Conservation (phyloP, 371 early-diverging fungal species). For the Syncephalastrum racemosum region DNA sequence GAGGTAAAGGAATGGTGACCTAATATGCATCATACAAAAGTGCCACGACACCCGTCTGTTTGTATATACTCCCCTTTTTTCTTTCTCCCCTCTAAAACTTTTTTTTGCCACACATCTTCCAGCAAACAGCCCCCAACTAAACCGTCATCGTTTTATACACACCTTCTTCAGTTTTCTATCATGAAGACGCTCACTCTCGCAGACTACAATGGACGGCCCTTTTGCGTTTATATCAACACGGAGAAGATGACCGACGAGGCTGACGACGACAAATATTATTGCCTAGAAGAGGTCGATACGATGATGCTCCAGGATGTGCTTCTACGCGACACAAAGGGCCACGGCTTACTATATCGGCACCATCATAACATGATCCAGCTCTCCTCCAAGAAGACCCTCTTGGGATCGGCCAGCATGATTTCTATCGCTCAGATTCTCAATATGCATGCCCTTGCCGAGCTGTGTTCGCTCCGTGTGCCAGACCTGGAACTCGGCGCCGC, state of each 20-base stretch:
- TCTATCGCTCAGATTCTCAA: conserved; percentile 29
- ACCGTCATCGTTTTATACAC: background rate
- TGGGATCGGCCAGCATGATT: conserved; percentile 14
- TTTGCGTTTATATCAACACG: conserved; percentile 1
- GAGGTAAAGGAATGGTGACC: conserved; percentile 12
- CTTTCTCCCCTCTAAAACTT: conserved; percentile 10
- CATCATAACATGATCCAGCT: conserved; percentile 5
- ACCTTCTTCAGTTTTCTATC: too few relatives aligned
- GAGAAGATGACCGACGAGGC: too few relatives aligned
- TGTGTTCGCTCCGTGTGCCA: conserved; percentile 27
- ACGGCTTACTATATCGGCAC: conserved; percentile 3
- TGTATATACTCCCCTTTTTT: conserved; percentile 10
- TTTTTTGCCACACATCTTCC: background rate
- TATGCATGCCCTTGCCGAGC: conserved; percentile 31
- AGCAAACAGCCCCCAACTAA: background rate
- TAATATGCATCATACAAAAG: conserved; percentile 9
- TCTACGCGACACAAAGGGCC: background rate
- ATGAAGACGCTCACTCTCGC: too few relatives aligned
- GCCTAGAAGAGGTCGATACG: conserved; percentile 22
- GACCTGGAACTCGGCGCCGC: conserved; percentile 30
- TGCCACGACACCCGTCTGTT: conserved; percentile 11
- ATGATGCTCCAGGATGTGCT: conserved; percentile 3
- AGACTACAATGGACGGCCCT: too few relatives aligned
- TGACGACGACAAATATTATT: conserved; percentile 15
- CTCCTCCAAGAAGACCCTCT: background rate